Evolutionary conservation across 2,329 filamentous ascomycete genomes (phyloP), one percentile per base, ranked within the genome.

Genomic region (Venturia asperata): DNA sequence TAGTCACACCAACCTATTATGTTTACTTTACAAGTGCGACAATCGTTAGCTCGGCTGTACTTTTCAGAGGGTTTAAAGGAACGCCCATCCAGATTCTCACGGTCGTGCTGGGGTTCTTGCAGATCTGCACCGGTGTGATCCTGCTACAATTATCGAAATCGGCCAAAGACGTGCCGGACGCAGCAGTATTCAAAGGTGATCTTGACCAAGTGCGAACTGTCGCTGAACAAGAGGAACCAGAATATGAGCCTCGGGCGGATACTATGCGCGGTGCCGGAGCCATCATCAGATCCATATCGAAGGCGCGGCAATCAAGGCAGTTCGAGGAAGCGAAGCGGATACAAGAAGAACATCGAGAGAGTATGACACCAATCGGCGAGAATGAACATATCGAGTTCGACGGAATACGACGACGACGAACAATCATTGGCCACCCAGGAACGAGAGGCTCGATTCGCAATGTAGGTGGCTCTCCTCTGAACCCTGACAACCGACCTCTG

Each of bases 1-100:
- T 99, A 69, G 94, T 99, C 67, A 99, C 94, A 0, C 94, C 94
- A 0, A 99, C 94, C 2, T 99, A 99, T 78, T 99, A 99, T 75
- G 94, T 99, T 69, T 93, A 95, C 80, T 99, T 99, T 75, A 99
- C 94, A 47, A 96, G 88, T 70, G 89, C 92, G 5, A 97, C 94
- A 24, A 97, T 99, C 69, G 85, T 97, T 70, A 95, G 92, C 6
- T 97, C 93, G 0, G 90, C 92, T 3, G 87, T 99, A 60, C 81
- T 99, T 2, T 97, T 97, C 77, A 88, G 87, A 68, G 94, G 94
- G 9, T 97, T 99, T 83, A 93, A 96, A 73, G 94, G 93, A 43
- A 90, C 90, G 0, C 82, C 85, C 0, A 83, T 85, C 6, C 85
- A 89, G 34, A 97, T 99, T 66, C 82, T 90, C 58, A 96, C 92